These are phyloP conservation scores for Pythium biforme DNA, from an alignment of 352 stramenopile species.

Conservation along the genomic window DNA sequence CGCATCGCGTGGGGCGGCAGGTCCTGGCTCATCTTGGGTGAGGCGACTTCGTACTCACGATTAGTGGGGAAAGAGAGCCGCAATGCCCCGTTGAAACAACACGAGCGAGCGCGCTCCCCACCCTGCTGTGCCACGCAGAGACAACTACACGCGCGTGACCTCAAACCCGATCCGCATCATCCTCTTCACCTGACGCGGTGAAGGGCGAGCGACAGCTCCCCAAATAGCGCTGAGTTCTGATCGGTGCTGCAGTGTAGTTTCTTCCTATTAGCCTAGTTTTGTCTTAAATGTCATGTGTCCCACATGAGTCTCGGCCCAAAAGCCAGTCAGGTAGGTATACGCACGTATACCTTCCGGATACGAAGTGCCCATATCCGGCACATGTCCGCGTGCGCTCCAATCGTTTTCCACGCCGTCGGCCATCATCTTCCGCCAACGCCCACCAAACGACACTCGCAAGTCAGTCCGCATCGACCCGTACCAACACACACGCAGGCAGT, in stretches of 20 bases:
- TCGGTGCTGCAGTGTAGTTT: neutral
- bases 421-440: neutral
- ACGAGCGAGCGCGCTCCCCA: no score
- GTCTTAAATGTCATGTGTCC: neutral
- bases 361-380: slow-evolving; percentile 3
- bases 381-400: slow-evolving; percentile 29
- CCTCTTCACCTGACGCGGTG: slow-evolving; percentile 9
- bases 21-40: slow-evolving; percentile 33
- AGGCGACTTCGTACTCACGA: neutral
- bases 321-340: slow-evolving; percentile 8
- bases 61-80: neutral
- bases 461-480: slow-evolving; percentile 11
- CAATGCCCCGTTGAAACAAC: neutral
- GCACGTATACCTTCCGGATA: slow-evolving; percentile 18
- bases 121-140: neutral
- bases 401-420: slow-evolving; percentile 23
- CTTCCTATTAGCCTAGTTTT: neutral
- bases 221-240: slow-evolving; percentile 25
- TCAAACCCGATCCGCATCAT: neutral
- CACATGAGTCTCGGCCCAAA: neutral
- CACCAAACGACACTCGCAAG: slow-evolving; percentile 19
- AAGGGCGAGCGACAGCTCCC: neutral
- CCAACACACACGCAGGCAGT: slow-evolving; percentile 4
- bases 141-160: neutral
- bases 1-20: slow-evolving; percentile 41